Percentiles rank a stretch among this genome's conserved stretches.
Evolutionary conservation across 495 filamentous ascomycete species (phyloP).

Genomic region (Aspergillus bertholletiae): DNA sequence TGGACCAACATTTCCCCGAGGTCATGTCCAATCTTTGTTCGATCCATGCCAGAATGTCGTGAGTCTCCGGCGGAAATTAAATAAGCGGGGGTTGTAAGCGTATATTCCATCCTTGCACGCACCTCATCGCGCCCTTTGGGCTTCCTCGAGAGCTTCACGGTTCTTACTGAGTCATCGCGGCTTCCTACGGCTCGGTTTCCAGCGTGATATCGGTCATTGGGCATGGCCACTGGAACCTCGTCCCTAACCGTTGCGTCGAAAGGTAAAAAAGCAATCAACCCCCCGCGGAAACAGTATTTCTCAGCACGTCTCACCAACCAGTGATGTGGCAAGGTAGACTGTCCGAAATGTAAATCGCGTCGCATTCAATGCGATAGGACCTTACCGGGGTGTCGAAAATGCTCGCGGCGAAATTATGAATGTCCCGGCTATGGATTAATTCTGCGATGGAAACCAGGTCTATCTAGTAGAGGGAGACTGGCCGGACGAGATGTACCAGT

Average conservation of each 20-base stretch:
- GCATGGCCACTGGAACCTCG: neutral
- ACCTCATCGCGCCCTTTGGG: no score
- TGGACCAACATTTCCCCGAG: no score
- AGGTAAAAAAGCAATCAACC: slow-evolving; percentile 13
- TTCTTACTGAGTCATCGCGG: neutral
- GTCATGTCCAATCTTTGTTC: no score
- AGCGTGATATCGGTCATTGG: neutral
- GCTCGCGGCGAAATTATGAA: slow-evolving; percentile 32
- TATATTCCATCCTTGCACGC: no score
- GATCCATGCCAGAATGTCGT: no score
- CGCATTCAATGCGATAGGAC: slow-evolving; percentile 49
- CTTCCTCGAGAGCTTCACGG: no score
- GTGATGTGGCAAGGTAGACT: slow-evolving; percentile 14
- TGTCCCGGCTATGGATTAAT: slow-evolving; percentile 45
- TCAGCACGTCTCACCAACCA: neutral
- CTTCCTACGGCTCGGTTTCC: neutral
- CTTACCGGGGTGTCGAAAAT: slow-evolving; percentile 21
- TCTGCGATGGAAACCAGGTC: slow-evolving; percentile 34
- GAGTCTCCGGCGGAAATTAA: no score
- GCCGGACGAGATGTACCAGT: slow-evolving; percentile 9
- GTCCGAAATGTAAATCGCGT: slow-evolving; percentile 45
- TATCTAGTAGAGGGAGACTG: slow-evolving; percentile 35
- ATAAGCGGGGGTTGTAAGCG: no score
- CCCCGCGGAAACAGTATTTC: neutral
- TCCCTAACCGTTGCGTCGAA: slow-evolving; percentile 1